These are phyloP conservation scores for Paracorniculantispora psalliotae DNA, from an alignment of 2,329 filamentous ascomycete species.

Conservation along the genomic window DNA sequence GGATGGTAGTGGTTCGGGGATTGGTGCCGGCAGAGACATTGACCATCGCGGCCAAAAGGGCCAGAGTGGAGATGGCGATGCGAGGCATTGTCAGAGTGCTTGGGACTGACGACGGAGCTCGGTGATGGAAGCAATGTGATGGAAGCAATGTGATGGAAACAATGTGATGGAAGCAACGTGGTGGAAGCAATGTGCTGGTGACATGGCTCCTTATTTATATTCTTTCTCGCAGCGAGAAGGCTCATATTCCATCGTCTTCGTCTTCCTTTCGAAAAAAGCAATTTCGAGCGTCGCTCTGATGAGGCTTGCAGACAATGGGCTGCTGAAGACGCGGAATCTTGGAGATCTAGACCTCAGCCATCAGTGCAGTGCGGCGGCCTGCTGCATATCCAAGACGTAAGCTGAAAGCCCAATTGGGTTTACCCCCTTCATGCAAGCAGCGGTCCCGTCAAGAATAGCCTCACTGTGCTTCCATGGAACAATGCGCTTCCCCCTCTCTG, in stretches of 20 bases:
- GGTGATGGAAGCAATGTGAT: neutral
- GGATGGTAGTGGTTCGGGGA: neutral
- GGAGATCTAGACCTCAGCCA: neutral
- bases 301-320: neutral
- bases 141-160: neutral
- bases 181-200: neutral
- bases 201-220: neutral
- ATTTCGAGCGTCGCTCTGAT: neutral
- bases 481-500: neutral
- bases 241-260: neutral
- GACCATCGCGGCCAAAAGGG: neutral
- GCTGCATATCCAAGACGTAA: neutral
- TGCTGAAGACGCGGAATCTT: neutral
- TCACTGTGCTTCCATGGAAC: neutral
- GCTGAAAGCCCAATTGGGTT: neutral
- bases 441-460: neutral
- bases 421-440: neutral
- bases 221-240: too few relatives aligned
- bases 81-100: neutral
- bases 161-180: neutral
- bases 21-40: neutral
- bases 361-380: neutral
- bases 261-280: neutral
- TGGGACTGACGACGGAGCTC: neutral
- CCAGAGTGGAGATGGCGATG: neutral